Base-by-base conservation (phyloP, 1,284 basidiomycete species). In the Omphalotus olearius region DNA sequence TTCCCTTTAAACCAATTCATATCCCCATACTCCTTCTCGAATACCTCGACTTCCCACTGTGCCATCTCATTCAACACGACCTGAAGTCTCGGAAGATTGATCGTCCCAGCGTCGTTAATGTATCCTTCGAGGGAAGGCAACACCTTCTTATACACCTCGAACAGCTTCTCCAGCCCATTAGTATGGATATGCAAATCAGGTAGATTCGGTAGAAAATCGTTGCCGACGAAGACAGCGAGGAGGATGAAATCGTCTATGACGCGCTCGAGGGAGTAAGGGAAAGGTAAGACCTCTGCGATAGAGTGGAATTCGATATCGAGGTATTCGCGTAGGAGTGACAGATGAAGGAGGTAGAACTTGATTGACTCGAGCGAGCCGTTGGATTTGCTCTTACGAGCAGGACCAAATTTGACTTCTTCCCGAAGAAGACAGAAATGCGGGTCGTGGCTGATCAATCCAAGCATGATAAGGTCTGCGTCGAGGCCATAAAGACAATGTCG, bases 201-300 rank as follows among this genome's bases (percentile, higher is more conserved):
- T 48, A 99, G 71, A 71, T 99, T 93, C 6, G 96, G 96, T 59
- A 99, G 71, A 71, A 98, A 98, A 72, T 98, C 95, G 67, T 98
- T 99, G 30, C 95, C 96, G 48, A 98, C 87, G 62, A 99, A 98
- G 45, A 98, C 92, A 43, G 93, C 92, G 60, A 99, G 83, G 13
- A 99, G 76, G 62, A 99, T 91, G 69, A 98, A 98, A 71, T 99
- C 96, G 69, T 99, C 96, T 64, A 99, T 97, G 68, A 99, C 80
- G 30, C 90, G 83, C 67, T 99, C 96, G 52, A 98, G 80, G 61
- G 79, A 89, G 69, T 92, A 93, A 23, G 70, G 66, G 71, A 93
- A 92, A 0, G 80, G 73, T 14, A 89, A 69, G 41, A 72, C 60
- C 0, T 73, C 66, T 39, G 76, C 78, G 47, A 91, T 81, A 47